phyloP scores from a whole-genome alignment of 1,139 yeast species.

The Yamadazyma dushanensis region DNA sequence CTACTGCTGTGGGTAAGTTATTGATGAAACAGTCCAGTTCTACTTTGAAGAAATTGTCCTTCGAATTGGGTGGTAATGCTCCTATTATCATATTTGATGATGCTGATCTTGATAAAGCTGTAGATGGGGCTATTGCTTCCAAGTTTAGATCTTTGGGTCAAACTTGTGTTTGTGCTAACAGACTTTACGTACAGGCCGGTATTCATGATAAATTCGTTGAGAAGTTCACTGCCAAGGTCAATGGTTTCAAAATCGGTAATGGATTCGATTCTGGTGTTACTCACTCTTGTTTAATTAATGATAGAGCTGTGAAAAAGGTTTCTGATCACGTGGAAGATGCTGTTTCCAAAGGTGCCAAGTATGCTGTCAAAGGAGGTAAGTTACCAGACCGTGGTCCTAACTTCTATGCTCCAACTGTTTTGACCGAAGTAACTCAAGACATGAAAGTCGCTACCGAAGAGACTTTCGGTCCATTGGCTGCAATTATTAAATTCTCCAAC shows the following conservation, averaged over 20 bases:
- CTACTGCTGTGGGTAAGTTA: conserved; percentile 55
- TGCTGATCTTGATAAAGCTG: conserved; percentile 49
- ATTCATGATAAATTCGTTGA: conserved; percentile 60
- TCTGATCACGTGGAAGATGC: conserved; percentile 44
- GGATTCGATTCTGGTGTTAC: conserved; percentile 45
- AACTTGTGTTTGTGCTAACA: conserved; percentile 86
- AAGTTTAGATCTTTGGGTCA: conserved; percentile 78
- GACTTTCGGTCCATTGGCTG: conserved; percentile 50
- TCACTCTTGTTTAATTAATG: conserved; percentile 47
- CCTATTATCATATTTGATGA: conserved; percentile 51
- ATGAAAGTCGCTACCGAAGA: conserved; percentile 44
- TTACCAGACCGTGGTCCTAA: conserved; percentile 40
- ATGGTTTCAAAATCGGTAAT: conserved; percentile 39
- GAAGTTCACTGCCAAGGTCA: conserved; percentile 34
- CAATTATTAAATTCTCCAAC: conserved; percentile 38
- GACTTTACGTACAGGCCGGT: conserved; percentile 71
- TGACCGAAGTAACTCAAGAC: conserved; percentile 39
- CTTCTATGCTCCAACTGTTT: conserved; percentile 42
- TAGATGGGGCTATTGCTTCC: conserved; percentile 52
- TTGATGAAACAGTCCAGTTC: conserved; percentile 48
- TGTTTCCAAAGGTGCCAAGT: conserved; percentile 39
- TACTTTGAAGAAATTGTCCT: conserved; percentile 48
- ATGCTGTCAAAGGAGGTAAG: conserved; percentile 41
- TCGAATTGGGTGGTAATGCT: conserved; percentile 57
- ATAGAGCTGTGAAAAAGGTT: conserved; percentile 39